Evolutionary conservation across 2,329 filamentous ascomycete genomes (phyloP).

Genomic region (Aspergillus awamori): DNA sequence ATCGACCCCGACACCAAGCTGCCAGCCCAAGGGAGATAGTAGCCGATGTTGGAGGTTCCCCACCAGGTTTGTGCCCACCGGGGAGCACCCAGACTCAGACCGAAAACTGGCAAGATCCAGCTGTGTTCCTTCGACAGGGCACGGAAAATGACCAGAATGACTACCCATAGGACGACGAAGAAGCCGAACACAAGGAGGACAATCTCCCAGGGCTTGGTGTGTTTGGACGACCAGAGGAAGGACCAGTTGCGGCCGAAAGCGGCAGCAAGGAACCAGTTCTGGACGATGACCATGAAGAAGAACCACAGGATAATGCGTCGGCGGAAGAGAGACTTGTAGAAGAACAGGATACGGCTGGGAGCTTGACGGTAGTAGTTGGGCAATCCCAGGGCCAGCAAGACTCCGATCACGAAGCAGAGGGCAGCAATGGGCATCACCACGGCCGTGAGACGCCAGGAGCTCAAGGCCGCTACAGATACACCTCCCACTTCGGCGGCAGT

Average conservation of each 20-base stretch:
- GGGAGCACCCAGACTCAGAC: slow-evolving; percentile 3
- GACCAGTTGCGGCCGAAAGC: slow-evolving; percentile 7
- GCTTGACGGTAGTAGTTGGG: slow-evolving; percentile 9
- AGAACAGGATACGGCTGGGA: slow-evolving; percentile 6
- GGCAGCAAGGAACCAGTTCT: slow-evolving; percentile 9
- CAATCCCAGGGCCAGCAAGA: slow-evolving; percentile 4
- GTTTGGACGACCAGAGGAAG: slow-evolving; percentile 8
- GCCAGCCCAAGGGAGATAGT: slow-evolving; percentile 5
- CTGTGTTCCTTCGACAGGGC: slow-evolving; percentile 6
- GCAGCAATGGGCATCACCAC: slow-evolving; percentile 8
- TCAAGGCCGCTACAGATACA: not conserved
- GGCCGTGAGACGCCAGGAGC: slow-evolving; percentile 2
- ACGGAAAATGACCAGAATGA: not conserved
- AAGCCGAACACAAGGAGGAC: not conserved
- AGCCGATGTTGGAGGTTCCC: slow-evolving; percentile 6
- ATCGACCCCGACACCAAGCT: not conserved
- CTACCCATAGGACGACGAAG: slow-evolving; percentile 1
- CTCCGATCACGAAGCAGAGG: not conserved
- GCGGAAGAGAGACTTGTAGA: slow-evolving; percentile 6
- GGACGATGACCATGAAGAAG: slow-evolving; percentile 10
- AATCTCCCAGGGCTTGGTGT: slow-evolving; percentile 2
- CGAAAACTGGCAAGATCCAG: slow-evolving; percentile 8
- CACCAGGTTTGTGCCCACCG: slow-evolving; percentile 7
- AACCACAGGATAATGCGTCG: slow-evolving; percentile 11
- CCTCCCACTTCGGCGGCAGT: slow-evolving; percentile 28